phyloP scores from a whole-genome alignment of 2,329 filamentous ascomycete species.

The Byssoonygena ceratinophila region DNA sequence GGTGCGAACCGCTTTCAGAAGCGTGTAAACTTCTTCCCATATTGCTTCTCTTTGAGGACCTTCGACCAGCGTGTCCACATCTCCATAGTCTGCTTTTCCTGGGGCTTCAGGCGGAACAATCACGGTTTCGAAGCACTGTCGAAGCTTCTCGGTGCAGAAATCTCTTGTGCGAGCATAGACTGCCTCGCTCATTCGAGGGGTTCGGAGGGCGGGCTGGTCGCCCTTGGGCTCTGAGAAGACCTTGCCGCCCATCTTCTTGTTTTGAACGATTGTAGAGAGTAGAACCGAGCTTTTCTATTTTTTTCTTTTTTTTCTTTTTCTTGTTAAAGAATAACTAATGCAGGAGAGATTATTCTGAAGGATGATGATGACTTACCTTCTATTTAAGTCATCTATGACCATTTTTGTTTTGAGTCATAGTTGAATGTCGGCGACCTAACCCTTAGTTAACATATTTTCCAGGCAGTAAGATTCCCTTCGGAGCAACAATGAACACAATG shows the following conservation, averaged over 20 bases:
- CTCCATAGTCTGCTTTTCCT: slow-evolving; percentile 6
- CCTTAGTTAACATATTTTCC: too few species aligned
- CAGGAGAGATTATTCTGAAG: too few species aligned
- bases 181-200: slow-evolving; percentile 6
- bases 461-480: too few species aligned
- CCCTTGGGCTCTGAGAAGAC: slow-evolving; percentile 4
- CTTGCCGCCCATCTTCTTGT: slow-evolving; percentile 11
- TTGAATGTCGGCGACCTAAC: too few species aligned
- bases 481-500: too few species aligned
- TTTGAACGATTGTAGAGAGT: too few species aligned
- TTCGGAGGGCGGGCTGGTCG: not conserved
- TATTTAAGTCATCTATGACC: too few species aligned
- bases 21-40: not conserved
- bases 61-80: slow-evolving; percentile 4
- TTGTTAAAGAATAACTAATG: too few species aligned
- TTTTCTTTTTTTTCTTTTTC: too few species aligned
- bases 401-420: too few species aligned
- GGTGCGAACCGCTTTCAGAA: not conserved
- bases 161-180: slow-evolving; percentile 2
- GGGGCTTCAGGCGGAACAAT: slow-evolving; percentile 5
- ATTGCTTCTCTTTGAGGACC: not conserved
- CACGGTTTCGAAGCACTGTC: not conserved
- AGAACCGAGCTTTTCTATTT: too few species aligned
- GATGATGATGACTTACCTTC: too few species aligned
- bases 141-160: slow-evolving; percentile 4